Evolutionary conservation across 768 basidiomycete genomes (phyloP), one percentile per base, ranked within the genome.

Genomic region (Panus rudis): DNA sequence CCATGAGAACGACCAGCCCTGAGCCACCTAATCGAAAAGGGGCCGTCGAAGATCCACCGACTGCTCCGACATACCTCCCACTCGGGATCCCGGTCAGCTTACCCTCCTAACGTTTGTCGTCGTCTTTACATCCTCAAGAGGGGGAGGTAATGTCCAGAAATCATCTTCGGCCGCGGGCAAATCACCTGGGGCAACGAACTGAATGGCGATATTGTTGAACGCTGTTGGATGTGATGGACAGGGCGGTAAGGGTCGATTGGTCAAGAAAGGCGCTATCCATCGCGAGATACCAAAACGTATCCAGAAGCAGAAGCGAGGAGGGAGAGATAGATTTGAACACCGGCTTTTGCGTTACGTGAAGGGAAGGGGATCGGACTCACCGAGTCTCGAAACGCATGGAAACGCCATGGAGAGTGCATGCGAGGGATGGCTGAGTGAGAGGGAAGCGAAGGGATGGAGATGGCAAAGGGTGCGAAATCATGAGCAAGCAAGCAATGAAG

Each of bases 121-220:
- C n/a, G n/a, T n/a, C n/a, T n/a, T n/a, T n/a, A n/a, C n/a, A n/a
- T n/a, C n/a, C n/a, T n/a, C n/a, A n/a, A n/a, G n/a, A n/a, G n/a
- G n/a, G n/a, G n/a, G n/a, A 27, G 53, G 54, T 39, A 51, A 46
- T 4, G 48, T 45, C 63, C 60, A 66, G 54, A 63, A 64, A 6
- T 45, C 31, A 46, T 45, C 40, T 23, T 53, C 60, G 7, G 46
- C 43, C 17, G 42, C 55, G 21, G 58, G 47, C 6, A 57, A 46
- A 17, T 47, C 45, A 43, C 53, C 45, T 2, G 48, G 34, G 4
- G 37, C 53, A 41, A 70, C 59, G 53, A 64, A 78, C 59, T 85
- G 84, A 1, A 81, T 64, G 12, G 81, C 68, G 24, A 72, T 74
- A 57, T 73, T 81, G 55, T 78, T 84, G 67, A 87, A 87, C 14